Conservation (phyloP, 164 flowering plant species). For the Magnolia officinalis region DNA sequence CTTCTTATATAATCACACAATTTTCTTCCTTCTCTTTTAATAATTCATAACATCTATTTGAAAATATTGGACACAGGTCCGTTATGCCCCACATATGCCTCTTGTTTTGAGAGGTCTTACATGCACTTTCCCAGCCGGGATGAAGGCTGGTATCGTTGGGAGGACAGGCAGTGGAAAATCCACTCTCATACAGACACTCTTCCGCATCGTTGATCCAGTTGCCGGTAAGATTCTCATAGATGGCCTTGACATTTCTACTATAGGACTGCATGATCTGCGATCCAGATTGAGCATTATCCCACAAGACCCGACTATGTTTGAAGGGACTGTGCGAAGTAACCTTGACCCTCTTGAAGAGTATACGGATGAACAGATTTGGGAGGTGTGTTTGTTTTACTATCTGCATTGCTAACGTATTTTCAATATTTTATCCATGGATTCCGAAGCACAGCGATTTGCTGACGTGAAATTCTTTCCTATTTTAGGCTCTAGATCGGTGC, state of each 20-base stretch:
- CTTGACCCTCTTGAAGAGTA: constrained; percentile 42
- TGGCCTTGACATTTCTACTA: constrained; percentile 31
- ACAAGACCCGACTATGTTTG: constrained; percentile 49
- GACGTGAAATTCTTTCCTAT: neutral
- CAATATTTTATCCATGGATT: neutral
- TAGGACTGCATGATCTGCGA: constrained; percentile 43
- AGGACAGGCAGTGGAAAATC: constrained; percentile 51
- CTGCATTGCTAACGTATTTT: neutral
- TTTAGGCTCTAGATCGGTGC: constrained; percentile 42
- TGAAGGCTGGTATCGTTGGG: constrained; percentile 41
- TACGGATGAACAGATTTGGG: constrained; percentile 46
- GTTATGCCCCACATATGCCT: constrained; percentile 49
- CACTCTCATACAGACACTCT: constrained; percentile 39
- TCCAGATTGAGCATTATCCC: constrained; percentile 47
- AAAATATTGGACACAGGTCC: constrained; percentile 22
- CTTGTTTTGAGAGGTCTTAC: constrained; percentile 35
- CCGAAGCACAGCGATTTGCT: neutral
- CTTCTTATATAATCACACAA: neutral
- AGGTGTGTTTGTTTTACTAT: constrained; percentile 21
- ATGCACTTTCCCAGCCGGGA: constrained; percentile 35
- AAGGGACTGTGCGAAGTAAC: constrained; percentile 38
- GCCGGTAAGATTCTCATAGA: constrained; percentile 37
- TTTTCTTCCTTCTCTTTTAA: neutral
- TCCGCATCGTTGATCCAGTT: constrained; percentile 40
- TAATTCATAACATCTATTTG: neutral